Percentiles rank a stretch among this genome's conserved stretches.
These are phyloP conservation scores for Polyplosphaeria fusca DNA, from an alignment of 495 filamentous ascomycete genomes.

Conservation along the genomic window DNA sequence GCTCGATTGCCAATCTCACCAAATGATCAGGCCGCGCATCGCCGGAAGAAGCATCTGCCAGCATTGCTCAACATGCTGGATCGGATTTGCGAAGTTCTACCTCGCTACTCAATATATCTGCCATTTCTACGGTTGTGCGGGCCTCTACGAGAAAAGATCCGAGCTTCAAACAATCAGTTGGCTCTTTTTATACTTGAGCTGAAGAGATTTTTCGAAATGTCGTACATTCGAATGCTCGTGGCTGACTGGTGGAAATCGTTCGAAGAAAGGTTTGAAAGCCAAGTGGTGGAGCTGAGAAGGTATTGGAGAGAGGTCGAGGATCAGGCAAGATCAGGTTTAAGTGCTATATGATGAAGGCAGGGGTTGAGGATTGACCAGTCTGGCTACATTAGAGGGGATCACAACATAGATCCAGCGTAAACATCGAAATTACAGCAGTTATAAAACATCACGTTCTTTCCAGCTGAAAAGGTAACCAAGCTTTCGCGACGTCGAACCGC, in stretches of 20 bases:
- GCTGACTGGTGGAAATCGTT: neutral
- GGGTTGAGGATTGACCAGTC: no score
- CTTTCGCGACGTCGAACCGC: no score
- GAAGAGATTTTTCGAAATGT: neutral
- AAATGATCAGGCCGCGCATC: no score
- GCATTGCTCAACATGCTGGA: neutral
- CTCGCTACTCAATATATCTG: neutral
- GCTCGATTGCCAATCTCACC: no score
- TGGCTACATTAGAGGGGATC: no score
- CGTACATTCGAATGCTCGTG: neutral
- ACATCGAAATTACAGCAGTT: no score
- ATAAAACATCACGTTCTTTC: no score
- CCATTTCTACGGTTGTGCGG: neutral
- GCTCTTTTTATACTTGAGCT: neutral
- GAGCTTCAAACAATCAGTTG: neutral
- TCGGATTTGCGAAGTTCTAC: neutral
- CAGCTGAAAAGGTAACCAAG: no score
- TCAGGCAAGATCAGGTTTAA: no score
- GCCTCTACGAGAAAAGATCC: neutral
- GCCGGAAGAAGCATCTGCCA: no score
- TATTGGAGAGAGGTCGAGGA: neutral
- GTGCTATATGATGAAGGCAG: no score
- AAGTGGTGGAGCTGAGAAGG: neutral
- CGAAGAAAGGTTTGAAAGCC: neutral
- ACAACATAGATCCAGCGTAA: no score